These are phyloP conservation scores for Mimosa bimucronata DNA, from an alignment of 306 rosid genomes.

Conservation along the genomic window DNA sequence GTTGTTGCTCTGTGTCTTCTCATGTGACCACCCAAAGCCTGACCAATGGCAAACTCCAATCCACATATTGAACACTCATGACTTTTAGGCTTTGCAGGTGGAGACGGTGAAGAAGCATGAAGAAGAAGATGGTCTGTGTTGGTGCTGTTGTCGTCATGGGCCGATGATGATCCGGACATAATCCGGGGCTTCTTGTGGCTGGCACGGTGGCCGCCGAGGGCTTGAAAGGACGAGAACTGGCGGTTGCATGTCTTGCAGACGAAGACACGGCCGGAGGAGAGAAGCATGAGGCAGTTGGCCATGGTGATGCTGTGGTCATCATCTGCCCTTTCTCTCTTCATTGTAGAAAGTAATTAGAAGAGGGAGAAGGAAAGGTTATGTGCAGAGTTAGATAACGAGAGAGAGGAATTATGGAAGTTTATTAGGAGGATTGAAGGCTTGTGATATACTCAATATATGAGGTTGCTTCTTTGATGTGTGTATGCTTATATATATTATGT, in stretches of 20 bases:
- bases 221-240: slow-evolving; percentile 87
- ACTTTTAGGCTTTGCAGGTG: slow-evolving; percentile 73
- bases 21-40: slow-evolving; percentile 98
- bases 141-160: slow-evolving; percentile 20
- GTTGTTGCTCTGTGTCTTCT: slow-evolving; percentile 68
- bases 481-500: neutral
- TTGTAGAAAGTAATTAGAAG: slow-evolving; percentile 9
- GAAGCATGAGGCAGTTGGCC: slow-evolving; percentile 93
- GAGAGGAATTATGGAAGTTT: neutral
- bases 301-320: slow-evolving; percentile 46
- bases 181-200: slow-evolving; percentile 89
- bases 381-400: neutral
- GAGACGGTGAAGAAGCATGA: slow-evolving; percentile 18
- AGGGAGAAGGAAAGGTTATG: neutral
- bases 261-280: slow-evolving; percentile 63
- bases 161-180: slow-evolving; percentile 11
- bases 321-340: slow-evolving; percentile 73
- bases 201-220: slow-evolving; percentile 96
- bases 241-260: slow-evolving; percentile 95
- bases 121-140: slow-evolving; percentile 37
- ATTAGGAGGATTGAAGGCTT: neutral
- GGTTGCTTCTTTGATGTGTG: neutral
- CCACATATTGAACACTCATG: slow-evolving; percentile 94
- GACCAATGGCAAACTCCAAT: slow-evolving; percentile 86
- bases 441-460: neutral